Evolutionary conservation across 2,329 filamentous ascomycete species (phyloP), one percentile per base, ranked within the genome.

Genomic region (Ceratocystis albifundus): DNA sequence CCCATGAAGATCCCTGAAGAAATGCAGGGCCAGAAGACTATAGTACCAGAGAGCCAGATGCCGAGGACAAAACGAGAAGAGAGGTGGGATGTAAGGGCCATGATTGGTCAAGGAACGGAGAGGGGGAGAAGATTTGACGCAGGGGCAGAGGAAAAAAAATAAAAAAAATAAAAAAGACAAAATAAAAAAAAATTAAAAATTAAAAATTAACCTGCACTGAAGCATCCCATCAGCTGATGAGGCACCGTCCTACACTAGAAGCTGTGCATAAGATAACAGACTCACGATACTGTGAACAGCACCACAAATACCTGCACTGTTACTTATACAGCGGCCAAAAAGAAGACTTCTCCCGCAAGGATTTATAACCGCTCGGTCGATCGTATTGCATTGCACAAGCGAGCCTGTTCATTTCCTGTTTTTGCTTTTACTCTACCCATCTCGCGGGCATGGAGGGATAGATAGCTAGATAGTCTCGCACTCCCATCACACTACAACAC

Each of bases 371-470:
- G 53, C 53, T n/a, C 28, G 22, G 22, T 57, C 25, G 53, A 57
- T 57, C 53, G n/a, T 57, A 30, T 28, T 57, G 53, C 53, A 57
- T n/a, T n/a, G n/a, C n/a, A n/a, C n/a, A n/a, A n/a, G n/a, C 53
- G 32, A 30, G 53, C 25, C 10, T 50, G 53, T 30, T 57, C 22
- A 57, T 57, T 57, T 57, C 53, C 53, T 57, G 53, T 57, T 57
- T 55, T 55, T 55, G n/a, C 30, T 55, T 25, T 22, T 50, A n/a
- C n/a, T n/a, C n/a, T 46, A 10, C 46, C 22, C 46, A 50, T 50
- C 22, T n/a, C 22, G 15, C 46, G 22, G n/a, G n/a, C n/a, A 50
- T 25, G 25, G 7, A 48, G 20, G n/a, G 22, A 3, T 20, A n/a
- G 46, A 20, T 50, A 50, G 7, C 30, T 20, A 20, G 46, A 50